These are phyloP conservation scores for Poterioochromonas sp. DNA, from an alignment of 352 stramenopile genomes.

Conservation along the genomic window DNA sequence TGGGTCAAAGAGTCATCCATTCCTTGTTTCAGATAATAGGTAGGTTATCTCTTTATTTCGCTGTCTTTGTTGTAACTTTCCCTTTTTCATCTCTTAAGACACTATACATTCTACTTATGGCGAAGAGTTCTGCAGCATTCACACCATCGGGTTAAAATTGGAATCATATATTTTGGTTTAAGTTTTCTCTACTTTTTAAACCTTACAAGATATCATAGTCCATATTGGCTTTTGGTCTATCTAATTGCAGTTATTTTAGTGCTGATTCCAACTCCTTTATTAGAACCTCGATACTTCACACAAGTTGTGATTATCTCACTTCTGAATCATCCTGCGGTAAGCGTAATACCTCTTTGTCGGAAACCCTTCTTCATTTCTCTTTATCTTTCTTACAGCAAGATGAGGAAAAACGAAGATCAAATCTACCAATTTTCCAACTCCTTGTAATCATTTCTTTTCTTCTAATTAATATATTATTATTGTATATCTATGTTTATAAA, in stretches of 20 bases:
- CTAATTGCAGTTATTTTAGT: conserved; percentile 60
- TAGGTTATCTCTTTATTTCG: background rate
- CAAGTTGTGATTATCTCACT: conserved; percentile 26
- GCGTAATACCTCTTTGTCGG: background rate
- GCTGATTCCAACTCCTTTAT: conserved; percentile 67
- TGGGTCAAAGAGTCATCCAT: conserved; percentile 70
- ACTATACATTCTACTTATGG: conserved; percentile 84
- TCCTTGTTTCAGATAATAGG: conserved; percentile 77
- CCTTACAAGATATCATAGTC: background rate
- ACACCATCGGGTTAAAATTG: background rate
- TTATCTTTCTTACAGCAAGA: too few relatives aligned
- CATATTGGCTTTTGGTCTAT: conserved; percentile 67
- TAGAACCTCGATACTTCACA: conserved; percentile 59
- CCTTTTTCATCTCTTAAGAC: conserved; percentile 34
- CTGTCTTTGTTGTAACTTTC: background rate
- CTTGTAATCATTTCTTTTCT: too few relatives aligned
- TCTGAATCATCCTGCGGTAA: background rate
- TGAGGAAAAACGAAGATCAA: too few relatives aligned
- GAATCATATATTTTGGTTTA: background rate
- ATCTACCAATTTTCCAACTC: too few relatives aligned
- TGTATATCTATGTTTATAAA: background rate
- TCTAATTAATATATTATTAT: too few relatives aligned
- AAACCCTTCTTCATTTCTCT: too few relatives aligned
- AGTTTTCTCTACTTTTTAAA: background rate
- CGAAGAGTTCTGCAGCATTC: conserved; percentile 54